Evolutionary conservation across 768 basidiomycete species (phyloP).

Genomic region (Leccinum barrowsii): DNA sequence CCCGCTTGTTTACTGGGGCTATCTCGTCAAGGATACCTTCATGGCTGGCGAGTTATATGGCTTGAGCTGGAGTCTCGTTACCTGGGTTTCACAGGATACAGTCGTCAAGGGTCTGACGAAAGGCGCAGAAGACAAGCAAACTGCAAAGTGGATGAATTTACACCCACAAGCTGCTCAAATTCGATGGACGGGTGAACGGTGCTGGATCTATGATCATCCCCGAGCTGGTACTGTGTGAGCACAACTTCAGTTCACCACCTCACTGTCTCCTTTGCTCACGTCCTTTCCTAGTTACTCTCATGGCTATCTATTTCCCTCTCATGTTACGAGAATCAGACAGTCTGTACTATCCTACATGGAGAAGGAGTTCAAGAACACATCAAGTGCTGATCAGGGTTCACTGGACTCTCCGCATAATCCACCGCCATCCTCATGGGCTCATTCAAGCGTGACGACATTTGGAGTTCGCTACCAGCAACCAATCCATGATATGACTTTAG

Average conservation of each 20-base stretch:
- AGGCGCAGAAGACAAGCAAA: conserved; percentile 93
- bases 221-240: conserved; percentile 88
- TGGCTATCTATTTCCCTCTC: conserved; percentile 92
- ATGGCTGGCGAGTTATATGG: conserved; percentile 96
- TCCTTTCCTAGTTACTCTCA: conserved; percentile 74
- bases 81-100: conserved; percentile 80
- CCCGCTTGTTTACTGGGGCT: conserved; percentile 84
- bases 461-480: conserved; percentile 73
- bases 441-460: conserved; percentile 86
- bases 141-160: conserved; percentile 85
- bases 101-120: conserved; percentile 60
- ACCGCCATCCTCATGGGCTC: conserved; percentile 62
- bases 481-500: conserved; percentile 55
- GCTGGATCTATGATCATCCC: conserved; percentile 99
- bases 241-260: background rate
- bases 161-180: conserved; percentile 79
- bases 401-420: conserved; percentile 27
- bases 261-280: conserved; percentile 4
- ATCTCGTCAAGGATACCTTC: conserved; percentile 87
- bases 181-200: conserved; percentile 88
- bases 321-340: conserved; percentile 65
- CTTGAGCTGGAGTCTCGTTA: conserved; percentile 82
- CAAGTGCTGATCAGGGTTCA: conserved; percentile 26
- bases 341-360: conserved; percentile 53
- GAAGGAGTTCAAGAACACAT: conserved; percentile 36